These are phyloP conservation scores for Bromus sterilis DNA, from an alignment of 176 grass and related monocot genomes.

Conservation along the genomic window DNA sequence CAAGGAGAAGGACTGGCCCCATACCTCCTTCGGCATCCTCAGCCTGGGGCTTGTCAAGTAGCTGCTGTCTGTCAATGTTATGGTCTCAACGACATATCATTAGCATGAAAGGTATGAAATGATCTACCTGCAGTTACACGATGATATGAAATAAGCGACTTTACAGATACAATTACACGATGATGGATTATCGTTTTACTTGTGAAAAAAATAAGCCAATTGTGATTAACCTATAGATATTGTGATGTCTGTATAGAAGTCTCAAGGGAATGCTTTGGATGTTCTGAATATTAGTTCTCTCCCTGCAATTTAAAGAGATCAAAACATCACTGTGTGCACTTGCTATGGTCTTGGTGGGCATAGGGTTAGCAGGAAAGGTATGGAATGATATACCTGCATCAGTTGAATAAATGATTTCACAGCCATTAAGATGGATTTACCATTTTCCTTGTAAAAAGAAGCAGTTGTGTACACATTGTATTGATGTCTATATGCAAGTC, in stretches of 20 bases:
- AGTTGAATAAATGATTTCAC: background rate
- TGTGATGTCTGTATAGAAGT: background rate
- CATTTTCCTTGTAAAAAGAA: background rate
- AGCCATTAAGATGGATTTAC: background rate
- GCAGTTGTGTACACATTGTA: background rate
- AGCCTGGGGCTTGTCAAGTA: constrained; percentile 53
- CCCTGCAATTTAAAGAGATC: background rate
- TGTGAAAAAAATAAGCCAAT: background rate
- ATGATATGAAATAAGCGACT: background rate
- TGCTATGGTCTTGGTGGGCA: no score
- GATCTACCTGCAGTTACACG: background rate
- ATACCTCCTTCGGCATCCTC: constrained; percentile 48
- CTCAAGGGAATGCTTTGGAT: background rate
- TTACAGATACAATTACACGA: no score
- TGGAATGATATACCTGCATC: no score
- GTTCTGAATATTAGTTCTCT: background rate
- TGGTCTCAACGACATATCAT: background rate
- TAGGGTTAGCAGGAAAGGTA: no score
- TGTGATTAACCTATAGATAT: background rate
- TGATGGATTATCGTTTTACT: background rate
- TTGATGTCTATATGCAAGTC: background rate
- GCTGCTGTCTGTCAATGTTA: background rate
- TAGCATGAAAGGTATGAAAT: background rate
- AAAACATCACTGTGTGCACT: background rate
- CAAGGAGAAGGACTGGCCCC: constrained; percentile 60